Evolutionary conservation across 164 flowering plant genomes (phyloP), one percentile per base, ranked within the genome.

Genomic region (Kalanchoe fedtschenkoi): DNA sequence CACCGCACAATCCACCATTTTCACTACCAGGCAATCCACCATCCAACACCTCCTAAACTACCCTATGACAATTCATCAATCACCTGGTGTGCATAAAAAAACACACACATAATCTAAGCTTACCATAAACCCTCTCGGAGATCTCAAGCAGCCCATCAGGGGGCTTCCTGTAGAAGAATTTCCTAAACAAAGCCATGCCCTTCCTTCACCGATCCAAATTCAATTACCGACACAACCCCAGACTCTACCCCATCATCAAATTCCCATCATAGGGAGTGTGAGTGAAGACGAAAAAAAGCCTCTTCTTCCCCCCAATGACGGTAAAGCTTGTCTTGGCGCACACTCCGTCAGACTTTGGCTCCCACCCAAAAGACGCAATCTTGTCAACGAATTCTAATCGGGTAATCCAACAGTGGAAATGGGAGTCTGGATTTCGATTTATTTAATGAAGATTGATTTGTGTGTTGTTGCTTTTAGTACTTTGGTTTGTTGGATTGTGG

Each of bases 91-190:
- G 63, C 63, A 17, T 28, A 1, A 28, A 10, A 34, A 29, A 26
- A 17, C 13, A n/a, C 38, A 33, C 22, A 9, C n/a, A 17, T 0
- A 4, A 34, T 1, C 1, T 4, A 6, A n/a, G 26, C 14, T 17
- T 69, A 78, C 85, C 82, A 41, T 73, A 79, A 66, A 81, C 79
- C 67, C 81, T 63, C 69, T 82, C 87, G n/a, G 74, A 73, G 73
- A 82, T 80, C 76, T 82, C 87, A 22, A 82, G 77, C 51, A 82
- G 81, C 58, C 81, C 81, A 56, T 82, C 87, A 1, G 84, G 87
- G 34, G 84, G 84, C 53, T 80, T 82, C 66, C 78, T 51, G 68
- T 76, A 78, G 67, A 82, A 82, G 65, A 82, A 70, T 63, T 77
- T 80, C 60, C 87, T 75, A 65, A 82, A 74, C 74, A 81, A 67